A percentile compares a stretch with the other conserved stretches of the same genome.
Evolutionary conservation across 2,329 filamentous ascomycete species (phyloP).

Genomic region (Alternaria ventricosa): DNA sequence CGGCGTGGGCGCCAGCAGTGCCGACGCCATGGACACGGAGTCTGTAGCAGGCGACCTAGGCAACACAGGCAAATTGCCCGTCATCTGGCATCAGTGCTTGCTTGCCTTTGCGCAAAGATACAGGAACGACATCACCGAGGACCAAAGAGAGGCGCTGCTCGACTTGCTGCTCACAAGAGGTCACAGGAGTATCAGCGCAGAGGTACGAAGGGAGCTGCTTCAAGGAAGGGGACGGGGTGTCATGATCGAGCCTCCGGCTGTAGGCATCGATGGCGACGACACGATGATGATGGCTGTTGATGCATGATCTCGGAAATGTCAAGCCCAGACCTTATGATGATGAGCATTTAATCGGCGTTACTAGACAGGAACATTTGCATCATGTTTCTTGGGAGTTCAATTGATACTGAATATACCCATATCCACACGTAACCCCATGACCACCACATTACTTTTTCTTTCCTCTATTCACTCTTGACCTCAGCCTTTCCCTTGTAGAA

Average conservation of each 20-base stretch:
- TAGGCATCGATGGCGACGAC: slow-evolving; percentile 78
- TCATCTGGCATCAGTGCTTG: slow-evolving; percentile 95
- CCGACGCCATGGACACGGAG: slow-evolving; percentile 60
- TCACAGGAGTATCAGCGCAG: slow-evolving; percentile 87
- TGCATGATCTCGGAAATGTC: neutral
- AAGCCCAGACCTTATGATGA: neutral
- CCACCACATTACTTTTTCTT: neutral
- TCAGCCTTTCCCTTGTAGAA: slow-evolving; percentile 59
- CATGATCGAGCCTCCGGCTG: slow-evolving; percentile 64
- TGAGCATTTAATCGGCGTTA: slow-evolving; percentile 18
- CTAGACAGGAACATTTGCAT: slow-evolving; percentile 4
- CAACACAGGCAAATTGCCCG: slow-evolving; percentile 74
- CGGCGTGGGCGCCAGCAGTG: slow-evolving; percentile 67
- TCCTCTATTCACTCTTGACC: slow-evolving; percentile 16
- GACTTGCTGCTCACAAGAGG: slow-evolving; percentile 85
- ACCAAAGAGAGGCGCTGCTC: slow-evolving; percentile 87
- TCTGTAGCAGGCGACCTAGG: slow-evolving; percentile 45
- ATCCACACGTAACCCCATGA: neutral
- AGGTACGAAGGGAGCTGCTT: slow-evolving; percentile 86
- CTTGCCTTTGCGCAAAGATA: slow-evolving; percentile 93
- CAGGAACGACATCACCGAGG: slow-evolving; percentile 93
- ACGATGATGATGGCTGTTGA: slow-evolving; percentile 74
- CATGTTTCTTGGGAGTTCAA: neutral
- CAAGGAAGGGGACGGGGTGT: slow-evolving; percentile 87
- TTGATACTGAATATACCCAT: slow-evolving; percentile 1